phyloP scores from a whole-genome alignment of 768 basidiomycete genomes.

The Cystobasidium tubakii region DNA sequence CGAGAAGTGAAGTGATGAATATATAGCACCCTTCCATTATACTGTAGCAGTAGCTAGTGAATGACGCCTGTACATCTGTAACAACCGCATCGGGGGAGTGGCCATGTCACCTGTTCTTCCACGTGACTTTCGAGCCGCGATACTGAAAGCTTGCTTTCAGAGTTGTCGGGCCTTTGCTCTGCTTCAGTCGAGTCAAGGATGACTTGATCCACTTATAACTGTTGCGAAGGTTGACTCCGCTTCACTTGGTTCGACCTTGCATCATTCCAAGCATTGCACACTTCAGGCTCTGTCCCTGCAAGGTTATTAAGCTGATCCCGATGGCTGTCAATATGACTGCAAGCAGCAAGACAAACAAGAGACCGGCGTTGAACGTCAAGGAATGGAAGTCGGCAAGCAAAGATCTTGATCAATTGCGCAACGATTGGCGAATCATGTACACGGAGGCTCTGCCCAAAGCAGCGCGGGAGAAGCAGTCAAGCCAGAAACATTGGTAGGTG shows the following conservation, averaged over 20 bases:
- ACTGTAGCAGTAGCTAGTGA: neutral
- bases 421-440: slow-evolving; percentile 12
- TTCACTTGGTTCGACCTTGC: too few species aligned
- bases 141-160: neutral
- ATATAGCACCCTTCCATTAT: neutral
- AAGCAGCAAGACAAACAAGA: neutral
- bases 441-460: slow-evolving; percentile 18
- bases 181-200: neutral
- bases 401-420: neutral
- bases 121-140: neutral
- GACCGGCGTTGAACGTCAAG: neutral
- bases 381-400: neutral
- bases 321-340: neutral
- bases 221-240: too few species aligned
- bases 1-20: slow-evolving; percentile 12
- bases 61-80: too few species aligned
- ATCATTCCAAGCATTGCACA: too few species aligned
- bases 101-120: too few species aligned
- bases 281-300: too few species aligned
- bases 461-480: neutral
- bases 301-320: neutral
- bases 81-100: too few species aligned
- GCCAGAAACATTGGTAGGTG: slow-evolving; percentile 27
- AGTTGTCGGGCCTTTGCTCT: neutral
- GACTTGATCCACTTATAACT: too few species aligned